Base-by-base conservation (phyloP, 768 basidiomycete genomes). In the Mycena alexandri region DNA sequence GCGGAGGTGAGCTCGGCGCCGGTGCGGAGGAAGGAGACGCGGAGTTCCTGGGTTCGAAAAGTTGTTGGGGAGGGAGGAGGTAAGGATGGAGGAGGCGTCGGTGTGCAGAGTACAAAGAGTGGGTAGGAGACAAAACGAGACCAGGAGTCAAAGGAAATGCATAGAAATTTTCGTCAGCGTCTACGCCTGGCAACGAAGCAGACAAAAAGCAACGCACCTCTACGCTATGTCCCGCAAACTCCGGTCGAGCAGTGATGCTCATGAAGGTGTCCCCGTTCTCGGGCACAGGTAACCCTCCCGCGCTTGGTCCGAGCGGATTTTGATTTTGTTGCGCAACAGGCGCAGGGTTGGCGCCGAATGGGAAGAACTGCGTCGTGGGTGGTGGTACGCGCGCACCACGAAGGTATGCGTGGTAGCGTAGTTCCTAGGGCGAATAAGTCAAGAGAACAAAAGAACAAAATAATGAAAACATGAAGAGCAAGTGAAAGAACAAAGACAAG, bases 151-250 rank as follows among this genome's bases (percentile, higher is more conserved):
- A n/a, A n/a, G 38, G 17, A 2, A 24, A 43, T 22, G 17, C 2
- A 22, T 10, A 21, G 22, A 47, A 36, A 19, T 5, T 16, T 41
- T 21, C 12, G 50, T 43, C 50, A 53, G 48, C 12, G 3, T 13
- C 17, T 14, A 10, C n/a, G n/a, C n/a, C n/a, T n/a, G n/a, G n/a
- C n/a, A 13, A 2, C 13, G 25, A 38, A 13, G 22, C 8, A 44
- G 9, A 12, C 44, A 21, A 14, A 47, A 43, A 16, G 38, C 5
- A 25, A 66, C 67, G 47, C 64, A 83, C 82, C 81, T 83, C 82
- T 69, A 83, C 78, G 44, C 82, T 82, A 65, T 82, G 82, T 44
- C 77, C 78, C 12, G 79, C 76, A 56, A 75, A 83, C 56, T 76
- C 76, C 7, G 71, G 75, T 7, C 77, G 73, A 2, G 79, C 70